Evolutionary conservation across 2,329 filamentous ascomycete species (phyloP), one percentile per base, ranked within the genome.

Genomic region (Fusarium albidum): DNA sequence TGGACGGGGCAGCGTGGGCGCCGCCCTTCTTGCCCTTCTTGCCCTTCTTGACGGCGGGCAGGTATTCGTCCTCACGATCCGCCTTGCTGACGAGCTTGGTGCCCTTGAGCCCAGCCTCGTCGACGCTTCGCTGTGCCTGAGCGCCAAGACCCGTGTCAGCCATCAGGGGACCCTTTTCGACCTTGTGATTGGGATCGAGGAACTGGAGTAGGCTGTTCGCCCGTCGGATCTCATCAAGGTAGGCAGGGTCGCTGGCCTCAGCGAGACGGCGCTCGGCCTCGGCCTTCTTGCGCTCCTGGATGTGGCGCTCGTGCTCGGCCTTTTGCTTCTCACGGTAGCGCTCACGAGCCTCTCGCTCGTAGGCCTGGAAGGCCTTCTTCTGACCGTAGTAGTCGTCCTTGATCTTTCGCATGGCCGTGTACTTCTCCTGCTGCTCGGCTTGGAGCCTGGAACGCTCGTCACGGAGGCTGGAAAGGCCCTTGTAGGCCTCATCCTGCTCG

Each of bases 401-500:
- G 77, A 96, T 77, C 73, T 92, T 89, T 73, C 89, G 91, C 70
- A 97, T 87, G 50, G 87, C 89, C 53, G 82, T 75, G 75, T 87
- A 97, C 75, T 94, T 96, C 71, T 90, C 87, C 74, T 96, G 89
- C 77, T 96, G 92, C 72, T 95, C 88, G 53, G 84, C 85, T 68
- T 96, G 89, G 45, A 95, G 84, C 79, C 88, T 91, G 72, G 86
- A 88, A 59, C 91, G 88, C 79, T 97, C 90, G 67, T 96, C 94
- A 50, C 91, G 88, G 59, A 98, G 86, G 50, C 82, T 75, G 66
- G 92, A 93, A 55, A 97, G 79, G 79, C 87, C 90, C 84, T 96
- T 96, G 84, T 89, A 96, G 29, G 88, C 91, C 64, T 89, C 86
- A 69, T 98, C 92, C 76, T 96, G 91, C 79, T 96, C 91, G 40